These are phyloP conservation scores for Arthroderma uncinatum DNA, from an alignment of 2,329 filamentous ascomycete genomes.

Conservation along the genomic window DNA sequence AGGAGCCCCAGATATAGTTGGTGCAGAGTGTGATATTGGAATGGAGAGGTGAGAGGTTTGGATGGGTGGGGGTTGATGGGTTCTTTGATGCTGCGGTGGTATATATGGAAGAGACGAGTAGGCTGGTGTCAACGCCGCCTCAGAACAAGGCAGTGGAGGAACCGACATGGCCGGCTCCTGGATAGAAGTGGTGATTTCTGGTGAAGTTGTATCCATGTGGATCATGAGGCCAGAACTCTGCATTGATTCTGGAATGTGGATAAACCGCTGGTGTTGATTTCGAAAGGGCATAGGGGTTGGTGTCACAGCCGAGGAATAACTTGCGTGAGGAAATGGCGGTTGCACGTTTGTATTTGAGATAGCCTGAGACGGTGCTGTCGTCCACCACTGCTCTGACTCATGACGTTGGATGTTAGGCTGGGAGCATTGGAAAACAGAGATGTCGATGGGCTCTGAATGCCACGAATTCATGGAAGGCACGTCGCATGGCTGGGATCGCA, in stretches of 20 bases:
- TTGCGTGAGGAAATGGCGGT: slow-evolving; percentile 22
- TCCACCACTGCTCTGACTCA: slow-evolving; percentile 32
- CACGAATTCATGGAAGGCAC: slow-evolving; percentile 32
- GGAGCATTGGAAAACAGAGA: slow-evolving; percentile 29
- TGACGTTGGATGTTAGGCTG: slow-evolving; percentile 27
- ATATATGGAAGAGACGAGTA: slow-evolving; percentile 7
- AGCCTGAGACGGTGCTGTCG: slow-evolving; percentile 18
- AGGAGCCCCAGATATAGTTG: slow-evolving; percentile 1
- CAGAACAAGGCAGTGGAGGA: slow-evolving; percentile 9
- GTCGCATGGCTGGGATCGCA: slow-evolving; percentile 31
- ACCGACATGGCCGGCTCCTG: slow-evolving; percentile 22
- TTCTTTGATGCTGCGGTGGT: background rate
- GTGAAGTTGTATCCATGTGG: slow-evolving; percentile 27
- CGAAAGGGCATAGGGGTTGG: slow-evolving; percentile 21
- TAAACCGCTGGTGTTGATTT: slow-evolving; percentile 24
- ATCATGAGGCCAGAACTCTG: slow-evolving; percentile 31
- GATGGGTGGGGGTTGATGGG: slow-evolving; percentile 7
- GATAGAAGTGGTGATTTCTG: slow-evolving; percentile 21
- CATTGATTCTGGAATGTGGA: slow-evolving; percentile 25
- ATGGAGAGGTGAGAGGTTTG: background rate
- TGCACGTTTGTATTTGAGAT: slow-evolving; percentile 27
- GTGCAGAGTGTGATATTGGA: slow-evolving; percentile 7
- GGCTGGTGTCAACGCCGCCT: slow-evolving; percentile 2
- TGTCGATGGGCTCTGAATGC: slow-evolving; percentile 30
- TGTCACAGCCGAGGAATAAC: slow-evolving; percentile 26